Percentiles rank a stretch among this genome's conserved stretches.
Evolutionary conservation across 768 basidiomycete genomes (phyloP).

Genomic region (Boletales sp.): DNA sequence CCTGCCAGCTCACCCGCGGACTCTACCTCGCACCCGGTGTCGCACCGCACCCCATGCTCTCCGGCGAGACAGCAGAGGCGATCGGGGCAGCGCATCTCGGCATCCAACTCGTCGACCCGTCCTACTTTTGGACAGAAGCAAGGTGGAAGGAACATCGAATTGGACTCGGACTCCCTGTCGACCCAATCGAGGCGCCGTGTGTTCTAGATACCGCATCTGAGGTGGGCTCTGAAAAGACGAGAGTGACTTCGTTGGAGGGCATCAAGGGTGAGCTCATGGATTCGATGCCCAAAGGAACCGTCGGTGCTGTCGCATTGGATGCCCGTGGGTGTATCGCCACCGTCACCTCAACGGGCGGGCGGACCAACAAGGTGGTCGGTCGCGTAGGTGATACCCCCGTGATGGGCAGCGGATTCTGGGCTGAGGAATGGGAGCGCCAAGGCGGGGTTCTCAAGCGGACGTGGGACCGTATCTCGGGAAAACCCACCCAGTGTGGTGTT

Average conservation of each 20-base stretch:
- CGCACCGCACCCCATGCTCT: slow-evolving; percentile 69
- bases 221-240: slow-evolving; percentile 5
- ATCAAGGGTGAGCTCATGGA: slow-evolving; percentile 39
- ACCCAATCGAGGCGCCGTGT: slow-evolving; percentile 41
- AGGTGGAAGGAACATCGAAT: slow-evolving; percentile 77
- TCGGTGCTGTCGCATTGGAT: slow-evolving; percentile 83
- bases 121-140: slow-evolving; percentile 73
- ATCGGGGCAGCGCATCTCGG: slow-evolving; percentile 53
- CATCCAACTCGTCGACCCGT: slow-evolving; percentile 59
- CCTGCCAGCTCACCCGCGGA: slow-evolving; percentile 63
- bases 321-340: slow-evolving; percentile 66
- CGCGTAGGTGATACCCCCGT: slow-evolving; percentile 80
- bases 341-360: slow-evolving; percentile 78
- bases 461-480: slow-evolving; percentile 41
- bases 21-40: slow-evolving; percentile 64
- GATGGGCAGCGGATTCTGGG: slow-evolving; percentile 81
- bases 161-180: slow-evolving; percentile 70
- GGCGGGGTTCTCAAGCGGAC: slow-evolving; percentile 29
- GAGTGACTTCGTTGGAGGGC: slow-evolving; percentile 15
- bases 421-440: slow-evolving; percentile 64
- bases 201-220: slow-evolving; percentile 13
- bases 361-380: slow-evolving; percentile 80
- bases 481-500: slow-evolving; percentile 41
- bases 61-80: slow-evolving; percentile 59
- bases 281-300: slow-evolving; percentile 69